Conservation (phyloP, 257 asterid genomes). For the Primulina eburnea region DNA sequence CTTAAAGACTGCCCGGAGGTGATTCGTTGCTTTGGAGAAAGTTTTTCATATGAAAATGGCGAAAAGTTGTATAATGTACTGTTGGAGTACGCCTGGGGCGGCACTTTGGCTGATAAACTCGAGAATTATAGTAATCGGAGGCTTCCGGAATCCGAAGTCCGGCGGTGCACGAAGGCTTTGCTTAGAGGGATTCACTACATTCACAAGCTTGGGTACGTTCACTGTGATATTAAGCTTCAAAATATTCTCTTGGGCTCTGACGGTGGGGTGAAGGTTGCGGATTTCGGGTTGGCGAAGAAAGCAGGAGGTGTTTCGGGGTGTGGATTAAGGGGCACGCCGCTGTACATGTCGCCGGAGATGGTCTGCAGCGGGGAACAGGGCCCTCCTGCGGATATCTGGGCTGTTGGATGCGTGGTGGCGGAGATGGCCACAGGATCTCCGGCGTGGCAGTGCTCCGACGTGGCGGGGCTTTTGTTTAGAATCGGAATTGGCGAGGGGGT, state of each 20-base stretch:
- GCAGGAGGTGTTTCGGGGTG: background rate
- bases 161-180: constrained; percentile 33
- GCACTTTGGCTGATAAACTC: constrained; percentile 33
- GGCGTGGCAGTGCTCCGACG: constrained; percentile 37
- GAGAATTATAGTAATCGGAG: constrained; percentile 6
- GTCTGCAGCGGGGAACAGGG: constrained; percentile 37
- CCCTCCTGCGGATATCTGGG: constrained; percentile 46
- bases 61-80: constrained; percentile 39
- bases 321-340: constrained; percentile 43
- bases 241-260: constrained; percentile 34
- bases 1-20: constrained; percentile 37
- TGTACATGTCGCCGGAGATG: constrained; percentile 51
- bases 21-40: constrained; percentile 41
- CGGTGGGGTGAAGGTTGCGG: constrained; percentile 35
- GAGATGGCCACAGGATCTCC: constrained; percentile 40
- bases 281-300: constrained; percentile 49
- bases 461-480: constrained; percentile 31
- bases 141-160: constrained; percentile 35
- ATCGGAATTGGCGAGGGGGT: constrained; percentile 36
- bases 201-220: constrained; percentile 47
- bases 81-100: constrained; percentile 47
- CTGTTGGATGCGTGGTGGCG: constrained; percentile 37
- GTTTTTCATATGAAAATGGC: constrained; percentile 34
- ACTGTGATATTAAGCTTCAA: constrained; percentile 53
- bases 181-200: constrained; percentile 34